Evolutionary conservation across 306 rosid species (phyloP), one percentile per base, ranked within the genome.

Genomic region (Canavalia gladiata): DNA sequence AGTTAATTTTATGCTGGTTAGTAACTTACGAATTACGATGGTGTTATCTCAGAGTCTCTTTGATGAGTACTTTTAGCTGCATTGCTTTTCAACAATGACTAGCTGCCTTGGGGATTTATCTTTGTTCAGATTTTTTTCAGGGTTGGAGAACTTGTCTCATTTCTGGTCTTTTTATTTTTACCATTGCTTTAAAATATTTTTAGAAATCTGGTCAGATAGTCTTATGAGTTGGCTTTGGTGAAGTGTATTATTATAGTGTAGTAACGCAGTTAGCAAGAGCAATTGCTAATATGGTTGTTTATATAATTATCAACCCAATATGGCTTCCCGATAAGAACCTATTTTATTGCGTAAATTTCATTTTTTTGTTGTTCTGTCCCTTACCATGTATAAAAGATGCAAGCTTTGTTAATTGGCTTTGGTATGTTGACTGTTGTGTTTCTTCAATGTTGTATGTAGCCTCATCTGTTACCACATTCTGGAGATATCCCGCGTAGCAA

Each of bases 401-500:
- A 54, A 35, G 66, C 70, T 28, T 41, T 49, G 46, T 66, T 30
- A 37, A 2, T 37, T 37, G 41, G 3, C 49, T 13, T 50, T 25
- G 6, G 47, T 33, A 65, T 64, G 56, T 57, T 74, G n/a, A 51
- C 11, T 34, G 34, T 41, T 68, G 43, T 47, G 58, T 57, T 74
- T 77, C 58, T 70, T 28, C 52, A 47, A 31, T 76, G 72, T 63
- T 74, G 68, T 62, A 91, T 74, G 68, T 62, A 91, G 97, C 97
- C 97, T 80, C 90, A 83, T 68, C 46, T 93, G 74, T 86, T 75
- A 35, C 82, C 87, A 4, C 84, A 89, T 8, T 60, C 76, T 13
- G 92, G 91, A 67, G 94, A 91, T 63, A 79, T 89, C 76, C 90
- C 92, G 37, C 94, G 92, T n/a, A 88, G 96, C 82, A 87, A 82